A percentile compares a stretch with the other conserved stretches of the same genome.
Conservation (phyloP, 306 rosid species). For the Dryas alaskensis region DNA sequence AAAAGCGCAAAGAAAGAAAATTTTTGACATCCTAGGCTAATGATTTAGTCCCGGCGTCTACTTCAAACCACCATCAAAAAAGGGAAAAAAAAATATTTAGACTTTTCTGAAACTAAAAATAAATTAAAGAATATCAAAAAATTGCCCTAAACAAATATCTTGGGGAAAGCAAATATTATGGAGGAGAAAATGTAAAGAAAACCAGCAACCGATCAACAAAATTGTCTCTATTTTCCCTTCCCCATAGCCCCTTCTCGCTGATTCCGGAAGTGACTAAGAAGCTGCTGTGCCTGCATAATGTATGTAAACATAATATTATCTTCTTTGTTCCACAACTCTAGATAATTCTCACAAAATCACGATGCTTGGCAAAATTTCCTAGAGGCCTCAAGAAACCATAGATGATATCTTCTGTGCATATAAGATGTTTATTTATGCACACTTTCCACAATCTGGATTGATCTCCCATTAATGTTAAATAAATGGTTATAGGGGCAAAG, state of each 20-base stretch:
- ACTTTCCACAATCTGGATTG: background rate
- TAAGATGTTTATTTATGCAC: background rate
- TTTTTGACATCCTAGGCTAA: conserved; percentile 17
- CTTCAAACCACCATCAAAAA: conserved; percentile 11
- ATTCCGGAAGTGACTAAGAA: conserved; percentile 84
- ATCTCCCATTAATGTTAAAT: background rate
- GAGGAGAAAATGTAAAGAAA: conserved; percentile 13
- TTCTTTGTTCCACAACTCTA: conserved; percentile 9
- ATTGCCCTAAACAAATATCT: conserved; percentile 16
- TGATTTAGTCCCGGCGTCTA: conserved; percentile 19
- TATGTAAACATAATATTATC: conserved; percentile 3
- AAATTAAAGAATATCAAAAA: conserved; percentile 49
- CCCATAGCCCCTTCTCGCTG: conserved; percentile 63
- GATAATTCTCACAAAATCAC: background rate
- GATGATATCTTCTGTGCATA: background rate
- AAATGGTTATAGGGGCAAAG: background rate
- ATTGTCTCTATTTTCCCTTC: conserved; percentile 49
- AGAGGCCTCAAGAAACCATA: background rate
- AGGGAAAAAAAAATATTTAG: conserved; percentile 6
- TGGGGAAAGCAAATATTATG: background rate
- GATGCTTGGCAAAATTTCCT: background rate
- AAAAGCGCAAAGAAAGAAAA: background rate
- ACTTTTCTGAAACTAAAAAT: conserved; percentile 25
- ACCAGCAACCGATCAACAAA: conserved; percentile 30
- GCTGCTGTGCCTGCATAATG: conserved; percentile 80